Evolutionary conservation across 805 yeast genomes (phyloP).

Genomic region (Ogataea kodamae): DNA sequence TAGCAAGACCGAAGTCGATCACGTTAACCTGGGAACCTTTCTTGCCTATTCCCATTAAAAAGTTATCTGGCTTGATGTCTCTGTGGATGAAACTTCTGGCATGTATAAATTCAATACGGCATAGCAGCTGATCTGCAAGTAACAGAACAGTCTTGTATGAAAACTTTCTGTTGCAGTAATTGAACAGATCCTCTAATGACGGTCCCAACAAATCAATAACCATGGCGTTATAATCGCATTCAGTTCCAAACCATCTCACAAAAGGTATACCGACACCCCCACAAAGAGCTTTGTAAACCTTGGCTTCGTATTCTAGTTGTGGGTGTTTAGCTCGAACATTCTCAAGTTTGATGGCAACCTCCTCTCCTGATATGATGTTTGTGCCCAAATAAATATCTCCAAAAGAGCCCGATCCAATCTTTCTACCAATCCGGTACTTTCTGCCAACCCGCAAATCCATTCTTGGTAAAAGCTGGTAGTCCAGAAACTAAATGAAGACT

Average conservation of each 20-base stretch:
- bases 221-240: constrained; percentile 94
- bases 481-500: constrained; percentile 6
- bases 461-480: constrained; percentile 4
- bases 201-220: constrained; percentile 96
- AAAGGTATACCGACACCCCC: constrained; percentile 98
- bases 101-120: constrained; percentile 92
- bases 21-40: constrained; percentile 95
- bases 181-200: constrained; percentile 89
- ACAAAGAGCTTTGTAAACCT: constrained; percentile 88
- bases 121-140: constrained; percentile 89
- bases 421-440: constrained; percentile 89
- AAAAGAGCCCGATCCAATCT: constrained; percentile 95
- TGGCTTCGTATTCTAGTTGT: constrained; percentile 93
- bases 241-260: constrained; percentile 95
- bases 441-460: constrained; percentile 86
- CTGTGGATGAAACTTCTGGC: constrained; percentile 88
- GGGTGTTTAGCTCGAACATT: constrained; percentile 91
- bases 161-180: constrained; percentile 91
- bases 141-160: constrained; percentile 89
- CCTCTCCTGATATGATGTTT: constrained; percentile 93
- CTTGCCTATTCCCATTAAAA: constrained; percentile 84
- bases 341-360: constrained; percentile 94
- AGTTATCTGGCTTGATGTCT: constrained; percentile 81
- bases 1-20: constrained; percentile 91
- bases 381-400: constrained; percentile 95